Conservation (phyloP, 257 asterid species). For the Anisodus acutangulus region DNA sequence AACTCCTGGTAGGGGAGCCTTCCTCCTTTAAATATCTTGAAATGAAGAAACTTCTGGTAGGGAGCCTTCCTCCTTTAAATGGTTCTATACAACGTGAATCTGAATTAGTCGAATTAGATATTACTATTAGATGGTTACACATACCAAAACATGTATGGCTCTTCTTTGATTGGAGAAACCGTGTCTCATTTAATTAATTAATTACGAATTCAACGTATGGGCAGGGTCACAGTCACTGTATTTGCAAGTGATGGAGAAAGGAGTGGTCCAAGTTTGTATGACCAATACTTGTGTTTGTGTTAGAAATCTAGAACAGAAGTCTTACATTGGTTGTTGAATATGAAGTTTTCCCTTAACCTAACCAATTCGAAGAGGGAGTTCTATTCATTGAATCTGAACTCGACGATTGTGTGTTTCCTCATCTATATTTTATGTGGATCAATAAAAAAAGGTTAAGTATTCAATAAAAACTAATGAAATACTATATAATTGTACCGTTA, state of each 20-base stretch:
- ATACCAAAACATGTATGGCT: not conserved
- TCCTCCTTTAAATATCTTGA: too few relatives aligned
- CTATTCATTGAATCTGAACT: too few relatives aligned
- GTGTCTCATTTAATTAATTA: not conserved
- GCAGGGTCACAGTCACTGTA: not conserved
- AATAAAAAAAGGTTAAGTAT: too few relatives aligned
- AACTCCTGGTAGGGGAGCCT: too few relatives aligned
- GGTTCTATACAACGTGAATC: not conserved
- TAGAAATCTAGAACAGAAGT: not conserved
- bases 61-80: too few relatives aligned
- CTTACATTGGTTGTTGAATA: not conserved
- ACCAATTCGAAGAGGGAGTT: not conserved
- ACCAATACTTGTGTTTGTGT: not conserved
- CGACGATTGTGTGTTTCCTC: too few relatives aligned
- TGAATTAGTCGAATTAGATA: not conserved
- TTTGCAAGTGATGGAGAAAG: conserved; percentile 3
- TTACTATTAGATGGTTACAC: not conserved
- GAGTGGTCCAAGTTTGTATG: conserved; percentile 16
- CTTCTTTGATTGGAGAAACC: not conserved
- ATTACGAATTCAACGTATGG: not conserved
- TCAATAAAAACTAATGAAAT: too few relatives aligned
- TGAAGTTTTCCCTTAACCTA: not conserved
- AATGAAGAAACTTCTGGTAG: too few relatives aligned
- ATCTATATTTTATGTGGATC: too few relatives aligned
- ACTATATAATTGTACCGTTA: too few relatives aligned